Evolutionary conservation across 352 stramenopile species (phyloP).

Genomic region (Chrysophaeum taylorii): DNA sequence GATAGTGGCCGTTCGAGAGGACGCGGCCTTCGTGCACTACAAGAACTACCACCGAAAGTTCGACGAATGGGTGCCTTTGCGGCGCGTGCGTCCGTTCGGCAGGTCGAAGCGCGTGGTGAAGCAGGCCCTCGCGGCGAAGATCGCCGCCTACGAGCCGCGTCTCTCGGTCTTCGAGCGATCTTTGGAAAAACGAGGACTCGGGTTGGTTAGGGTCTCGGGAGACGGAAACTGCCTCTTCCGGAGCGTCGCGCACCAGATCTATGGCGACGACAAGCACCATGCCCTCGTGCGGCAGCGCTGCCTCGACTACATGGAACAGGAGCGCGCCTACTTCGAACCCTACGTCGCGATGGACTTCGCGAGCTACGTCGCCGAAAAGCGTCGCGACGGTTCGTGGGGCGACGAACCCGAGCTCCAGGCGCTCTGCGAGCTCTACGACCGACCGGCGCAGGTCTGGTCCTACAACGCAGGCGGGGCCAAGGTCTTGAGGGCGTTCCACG

Average conservation of each 20-base stretch:
- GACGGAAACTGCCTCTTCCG: slow-evolving; percentile 97
- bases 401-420: slow-evolving; percentile 39
- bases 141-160: not conserved
- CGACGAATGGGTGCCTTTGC: slow-evolving; percentile 2
- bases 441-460: slow-evolving; percentile 71
- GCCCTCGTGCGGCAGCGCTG: slow-evolving; percentile 67
- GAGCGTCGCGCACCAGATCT: slow-evolving; percentile 86
- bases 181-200: slow-evolving; percentile 37
- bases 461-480: slow-evolving; percentile 44
- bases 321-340: slow-evolving; percentile 79
- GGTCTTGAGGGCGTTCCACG: not conserved
- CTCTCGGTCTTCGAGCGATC: slow-evolving; percentile 15
- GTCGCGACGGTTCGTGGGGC: slow-evolving; percentile 29
- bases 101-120: not conserved
- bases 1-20: slow-evolving; percentile 8
- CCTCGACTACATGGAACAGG: slow-evolving; percentile 88
- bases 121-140: not conserved
- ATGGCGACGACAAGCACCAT: slow-evolving; percentile 78
- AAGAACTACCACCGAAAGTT: slow-evolving; percentile 11
- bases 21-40: slow-evolving; percentile 17
- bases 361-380: slow-evolving; percentile 24
- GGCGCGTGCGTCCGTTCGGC: not conserved
- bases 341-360: slow-evolving; percentile 49
- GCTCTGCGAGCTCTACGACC: slow-evolving; percentile 49
- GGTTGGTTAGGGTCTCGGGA: slow-evolving; percentile 60